Conservation (phyloP, 1,284 basidiomycete genomes). For the Vanrija humicola region DNA sequence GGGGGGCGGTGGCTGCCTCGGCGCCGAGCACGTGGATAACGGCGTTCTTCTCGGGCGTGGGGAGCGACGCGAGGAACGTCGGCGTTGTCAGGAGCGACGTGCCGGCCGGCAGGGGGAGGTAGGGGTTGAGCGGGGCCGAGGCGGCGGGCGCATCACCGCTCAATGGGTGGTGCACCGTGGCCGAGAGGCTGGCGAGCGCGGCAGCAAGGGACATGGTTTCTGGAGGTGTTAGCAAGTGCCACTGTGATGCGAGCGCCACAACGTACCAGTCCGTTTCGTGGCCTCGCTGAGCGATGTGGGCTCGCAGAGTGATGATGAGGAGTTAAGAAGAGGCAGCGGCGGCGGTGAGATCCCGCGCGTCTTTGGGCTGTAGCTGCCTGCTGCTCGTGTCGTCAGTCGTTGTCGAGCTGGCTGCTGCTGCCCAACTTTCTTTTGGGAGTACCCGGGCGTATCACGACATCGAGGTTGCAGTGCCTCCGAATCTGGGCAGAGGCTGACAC, state of each 20-base stretch:
- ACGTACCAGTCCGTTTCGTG: neutral
- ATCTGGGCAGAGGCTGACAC: too few species aligned
- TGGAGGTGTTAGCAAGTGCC: constrained; percentile 1
- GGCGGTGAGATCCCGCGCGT: too few species aligned
- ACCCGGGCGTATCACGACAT: too few species aligned
- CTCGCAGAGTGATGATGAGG: neutral
- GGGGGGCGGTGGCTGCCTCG: constrained; percentile 28
- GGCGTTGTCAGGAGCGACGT: constrained; percentile 39
- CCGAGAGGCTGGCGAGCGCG: constrained; percentile 36
- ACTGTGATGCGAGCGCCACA: neutral
- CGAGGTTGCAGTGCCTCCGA: too few species aligned
- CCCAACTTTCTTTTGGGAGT: neutral
- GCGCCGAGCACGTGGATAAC: constrained; percentile 40
- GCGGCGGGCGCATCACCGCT: constrained; percentile 16
- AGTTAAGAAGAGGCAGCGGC: too few species aligned
- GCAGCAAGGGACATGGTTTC: constrained; percentile 31
- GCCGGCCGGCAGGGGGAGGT: constrained; percentile 39
- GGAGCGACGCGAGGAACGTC: constrained; percentile 40
- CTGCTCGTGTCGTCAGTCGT: neutral
- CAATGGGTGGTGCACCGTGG: constrained; percentile 41
- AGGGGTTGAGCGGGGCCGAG: constrained; percentile 38
- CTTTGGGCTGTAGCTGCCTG: neutral
- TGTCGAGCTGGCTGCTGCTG: too few species aligned
- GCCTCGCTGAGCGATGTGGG: neutral
- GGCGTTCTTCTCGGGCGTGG: constrained; percentile 17